Evolutionary conservation across 257 asterid species (phyloP).

Genomic region (Fraxinus pennsylvanica): DNA sequence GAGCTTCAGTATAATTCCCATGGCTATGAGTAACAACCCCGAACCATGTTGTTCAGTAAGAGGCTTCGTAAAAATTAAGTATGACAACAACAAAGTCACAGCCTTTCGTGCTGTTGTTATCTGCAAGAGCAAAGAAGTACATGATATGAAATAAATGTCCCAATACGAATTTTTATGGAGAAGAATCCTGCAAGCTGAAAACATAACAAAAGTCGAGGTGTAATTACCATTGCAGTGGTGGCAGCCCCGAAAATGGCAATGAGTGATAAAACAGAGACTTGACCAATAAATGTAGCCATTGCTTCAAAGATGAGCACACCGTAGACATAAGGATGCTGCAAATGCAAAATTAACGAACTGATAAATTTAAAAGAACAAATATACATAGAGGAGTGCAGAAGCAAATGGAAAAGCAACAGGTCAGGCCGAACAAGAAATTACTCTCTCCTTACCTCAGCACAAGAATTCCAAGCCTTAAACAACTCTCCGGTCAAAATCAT

Average conservation of each 20-base stretch:
- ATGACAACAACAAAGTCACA: conserved; percentile 76
- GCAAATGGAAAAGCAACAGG: not conserved
- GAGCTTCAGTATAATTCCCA: conserved; percentile 72
- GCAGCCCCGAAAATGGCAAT: conserved; percentile 90
- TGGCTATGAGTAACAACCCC: conserved; percentile 62
- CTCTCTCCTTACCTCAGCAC: conserved; percentile 52
- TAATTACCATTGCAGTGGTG: conserved; percentile 78
- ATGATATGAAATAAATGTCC: not conserved
- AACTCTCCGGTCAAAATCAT: conserved; percentile 83
- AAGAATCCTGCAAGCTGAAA: not conserved
- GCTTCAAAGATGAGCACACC: conserved; percentile 81
- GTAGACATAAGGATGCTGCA: conserved; percentile 86
- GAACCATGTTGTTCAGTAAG: conserved; percentile 78
- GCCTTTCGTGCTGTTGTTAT: conserved; percentile 89
- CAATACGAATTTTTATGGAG: not conserved
- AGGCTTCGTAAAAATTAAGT: conserved; percentile 74
- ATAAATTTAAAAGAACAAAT: not conserved
- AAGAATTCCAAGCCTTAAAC: conserved; percentile 71
- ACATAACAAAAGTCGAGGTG: not conserved
- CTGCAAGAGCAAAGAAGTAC: conserved; percentile 37
- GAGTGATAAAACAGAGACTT: conserved; percentile 82
- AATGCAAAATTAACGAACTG: not conserved
- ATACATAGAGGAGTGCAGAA: not conserved
- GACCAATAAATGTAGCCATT: conserved; percentile 86
- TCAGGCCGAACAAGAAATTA: not conserved